Conservation (phyloP, 1,284 basidiomycete species). For the Irpex sp. region DNA sequence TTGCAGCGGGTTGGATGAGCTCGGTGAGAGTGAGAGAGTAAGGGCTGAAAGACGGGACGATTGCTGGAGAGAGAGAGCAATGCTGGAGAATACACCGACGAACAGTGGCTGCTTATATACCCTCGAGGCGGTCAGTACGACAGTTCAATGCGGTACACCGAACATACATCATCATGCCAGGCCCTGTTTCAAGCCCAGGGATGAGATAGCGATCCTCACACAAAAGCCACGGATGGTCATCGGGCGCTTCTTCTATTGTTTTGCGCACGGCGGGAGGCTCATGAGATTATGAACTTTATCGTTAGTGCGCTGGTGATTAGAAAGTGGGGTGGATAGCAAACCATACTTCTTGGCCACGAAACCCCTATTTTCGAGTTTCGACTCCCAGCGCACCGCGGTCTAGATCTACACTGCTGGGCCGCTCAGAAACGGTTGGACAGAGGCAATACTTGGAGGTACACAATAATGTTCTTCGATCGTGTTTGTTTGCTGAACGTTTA, state of each 20-base stretch:
- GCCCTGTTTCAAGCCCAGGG: background rate
- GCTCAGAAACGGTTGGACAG: too few relatives aligned
- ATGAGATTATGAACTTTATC: background rate
- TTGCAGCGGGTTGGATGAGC: background rate
- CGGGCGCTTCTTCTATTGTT: background rate
- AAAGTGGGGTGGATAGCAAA: background rate
- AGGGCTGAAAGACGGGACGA: background rate
- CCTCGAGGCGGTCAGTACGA: background rate
- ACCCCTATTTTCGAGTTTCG: background rate
- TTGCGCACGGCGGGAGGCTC: background rate
- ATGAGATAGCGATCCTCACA: background rate
- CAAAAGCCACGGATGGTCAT: background rate
- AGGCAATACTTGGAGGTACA: too few relatives aligned
- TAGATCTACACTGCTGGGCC: too few relatives aligned
- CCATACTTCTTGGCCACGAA: background rate
- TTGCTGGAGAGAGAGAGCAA: background rate
- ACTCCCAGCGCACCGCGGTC: too few relatives aligned
- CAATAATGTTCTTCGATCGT: too few relatives aligned
- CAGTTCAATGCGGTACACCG: background rate
- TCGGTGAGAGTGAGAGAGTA: background rate
- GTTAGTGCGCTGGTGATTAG: background rate
- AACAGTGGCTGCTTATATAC: background rate
- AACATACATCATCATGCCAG: background rate
- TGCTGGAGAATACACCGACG: background rate
- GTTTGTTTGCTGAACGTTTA: background rate